phyloP scores from a whole-genome alignment of 2,329 filamentous ascomycete species.

The Clarireedia hainanense region DNA sequence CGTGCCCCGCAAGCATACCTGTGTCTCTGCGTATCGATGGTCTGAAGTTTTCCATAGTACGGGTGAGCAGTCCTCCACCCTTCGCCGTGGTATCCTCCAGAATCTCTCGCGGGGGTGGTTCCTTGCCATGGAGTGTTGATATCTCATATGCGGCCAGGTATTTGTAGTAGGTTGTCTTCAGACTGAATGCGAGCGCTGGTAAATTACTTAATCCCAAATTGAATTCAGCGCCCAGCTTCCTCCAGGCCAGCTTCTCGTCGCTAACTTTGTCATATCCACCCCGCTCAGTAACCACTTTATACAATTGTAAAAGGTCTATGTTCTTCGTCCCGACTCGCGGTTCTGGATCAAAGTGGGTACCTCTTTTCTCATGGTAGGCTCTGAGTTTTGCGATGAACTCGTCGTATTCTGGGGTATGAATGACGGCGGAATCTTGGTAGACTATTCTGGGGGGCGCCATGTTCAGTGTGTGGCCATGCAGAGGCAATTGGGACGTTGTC shows the following conservation, averaged over 20 bases:
- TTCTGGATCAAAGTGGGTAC: slow-evolving; percentile 70
- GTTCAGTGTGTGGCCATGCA: slow-evolving; percentile 17
- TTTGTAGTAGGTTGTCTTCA: slow-evolving; percentile 87
- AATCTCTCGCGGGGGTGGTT: slow-evolving; percentile 81
- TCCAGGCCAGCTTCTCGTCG: slow-evolving; percentile 79
- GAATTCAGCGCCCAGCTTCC: slow-evolving; percentile 66
- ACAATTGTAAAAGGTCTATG: slow-evolving; percentile 71
- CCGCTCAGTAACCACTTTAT: slow-evolving; percentile 65
- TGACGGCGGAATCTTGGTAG: slow-evolving; percentile 15
- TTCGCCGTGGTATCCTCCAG: slow-evolving; percentile 72
- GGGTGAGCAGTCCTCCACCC: slow-evolving; percentile 68
- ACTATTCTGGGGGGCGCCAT: slow-evolving; percentile 24
- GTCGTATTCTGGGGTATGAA: slow-evolving; percentile 60
- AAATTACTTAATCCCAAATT: slow-evolving; percentile 67
- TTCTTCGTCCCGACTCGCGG: slow-evolving; percentile 72
- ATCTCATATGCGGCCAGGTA: slow-evolving; percentile 86
- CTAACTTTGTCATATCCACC: slow-evolving; percentile 84
- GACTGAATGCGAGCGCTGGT: slow-evolving; percentile 73
- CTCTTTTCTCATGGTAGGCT: slow-evolving; percentile 70
- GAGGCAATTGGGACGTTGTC: slow-evolving; percentile 5
- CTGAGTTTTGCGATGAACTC: slow-evolving; percentile 69
- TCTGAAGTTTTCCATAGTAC: slow-evolving; percentile 71
- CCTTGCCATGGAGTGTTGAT: slow-evolving; percentile 64
- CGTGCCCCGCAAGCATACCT: slow-evolving; percentile 37
- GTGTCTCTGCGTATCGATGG: slow-evolving; percentile 35